A percentile compares a stretch with the other conserved stretches of the same genome.
Conservation (phyloP, 176 grass and related monocot species). For the Musa acuminata region DNA sequence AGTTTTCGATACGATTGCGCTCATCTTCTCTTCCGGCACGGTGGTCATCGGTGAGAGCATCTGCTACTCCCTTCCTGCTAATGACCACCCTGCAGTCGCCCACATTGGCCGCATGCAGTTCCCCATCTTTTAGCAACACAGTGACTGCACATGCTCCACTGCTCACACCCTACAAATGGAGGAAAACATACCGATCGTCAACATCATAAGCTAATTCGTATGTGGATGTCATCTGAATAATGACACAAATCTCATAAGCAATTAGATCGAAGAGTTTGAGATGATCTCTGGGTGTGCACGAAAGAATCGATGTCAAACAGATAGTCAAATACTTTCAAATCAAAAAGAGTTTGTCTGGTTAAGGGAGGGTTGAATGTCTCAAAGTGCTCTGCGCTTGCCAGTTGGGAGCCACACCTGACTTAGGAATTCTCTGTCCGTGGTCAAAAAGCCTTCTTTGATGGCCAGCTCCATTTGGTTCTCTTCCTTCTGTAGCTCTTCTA, state of each 20-base stretch:
- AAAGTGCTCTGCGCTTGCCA: neutral
- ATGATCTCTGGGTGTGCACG: too few relatives aligned
- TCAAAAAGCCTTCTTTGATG: conserved; percentile 47
- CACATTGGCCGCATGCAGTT: conserved; percentile 59
- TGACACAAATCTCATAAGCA: too few relatives aligned
- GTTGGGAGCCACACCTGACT: conserved; percentile 32
- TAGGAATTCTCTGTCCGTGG: conserved; percentile 68
- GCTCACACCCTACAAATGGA: conserved; percentile 24
- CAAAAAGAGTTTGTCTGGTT: too few relatives aligned
- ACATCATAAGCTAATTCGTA: too few relatives aligned
- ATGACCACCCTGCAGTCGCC: conserved; percentile 78
- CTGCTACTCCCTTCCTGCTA: conserved; percentile 32
- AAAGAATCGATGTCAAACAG: too few relatives aligned
- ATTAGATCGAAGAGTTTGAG: too few relatives aligned
- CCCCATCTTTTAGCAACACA: conserved; percentile 39
- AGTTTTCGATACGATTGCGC: conserved; percentile 46
- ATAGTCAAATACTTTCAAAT: too few relatives aligned
- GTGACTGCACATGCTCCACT: conserved; percentile 66
- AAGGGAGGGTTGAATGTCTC: neutral
- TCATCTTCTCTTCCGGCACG: conserved; percentile 45
- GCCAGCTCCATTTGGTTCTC: conserved; percentile 18
- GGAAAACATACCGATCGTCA: too few relatives aligned
- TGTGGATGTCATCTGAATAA: too few relatives aligned
- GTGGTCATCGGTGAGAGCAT: conserved; percentile 57
- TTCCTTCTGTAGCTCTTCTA: conserved; percentile 10